Conservation (phyloP, 2,329 filamentous ascomycete genomes). For the Aspergillus nomiae region DNA sequence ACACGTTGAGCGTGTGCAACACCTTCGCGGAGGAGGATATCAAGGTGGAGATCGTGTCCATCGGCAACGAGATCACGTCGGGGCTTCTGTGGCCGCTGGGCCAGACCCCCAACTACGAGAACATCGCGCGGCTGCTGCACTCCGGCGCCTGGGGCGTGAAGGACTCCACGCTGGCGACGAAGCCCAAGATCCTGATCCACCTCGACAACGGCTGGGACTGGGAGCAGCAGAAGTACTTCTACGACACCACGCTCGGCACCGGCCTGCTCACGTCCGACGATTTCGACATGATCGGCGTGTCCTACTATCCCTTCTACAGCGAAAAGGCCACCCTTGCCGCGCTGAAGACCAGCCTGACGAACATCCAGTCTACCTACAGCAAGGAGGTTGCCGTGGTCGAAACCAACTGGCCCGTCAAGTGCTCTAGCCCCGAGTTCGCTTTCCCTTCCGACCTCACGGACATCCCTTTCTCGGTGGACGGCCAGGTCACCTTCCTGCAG, state of each 20-base stretch:
- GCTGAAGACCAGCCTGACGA: slow-evolving; percentile 58
- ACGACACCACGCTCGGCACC: slow-evolving; percentile 57
- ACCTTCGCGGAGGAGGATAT: slow-evolving; percentile 60
- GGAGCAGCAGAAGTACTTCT: slow-evolving; percentile 67
- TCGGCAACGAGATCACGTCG: slow-evolving; percentile 72
- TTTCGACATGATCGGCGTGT: slow-evolving; percentile 72
- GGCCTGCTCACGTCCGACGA: slow-evolving; percentile 56
- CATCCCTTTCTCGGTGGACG: slow-evolving; percentile 65
- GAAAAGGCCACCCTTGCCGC: slow-evolving; percentile 59
- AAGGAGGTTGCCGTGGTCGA: slow-evolving; percentile 72
- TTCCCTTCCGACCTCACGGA: slow-evolving; percentile 63
- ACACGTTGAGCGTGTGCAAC: slow-evolving; percentile 65
- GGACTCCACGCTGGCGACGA: slow-evolving; percentile 58
- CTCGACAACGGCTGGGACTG: slow-evolving; percentile 76
- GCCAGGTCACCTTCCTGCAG: slow-evolving; percentile 65
- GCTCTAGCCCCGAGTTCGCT: slow-evolving; percentile 57
- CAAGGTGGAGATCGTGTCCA: slow-evolving; percentile 63
- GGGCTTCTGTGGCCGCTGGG: slow-evolving; percentile 70
- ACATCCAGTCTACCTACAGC: slow-evolving; percentile 62
- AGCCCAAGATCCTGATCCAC: slow-evolving; percentile 73
- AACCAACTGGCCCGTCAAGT: slow-evolving; percentile 69
- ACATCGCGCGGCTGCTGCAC: slow-evolving; percentile 66
- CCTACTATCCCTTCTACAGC: slow-evolving; percentile 73
- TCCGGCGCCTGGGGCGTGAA: slow-evolving; percentile 66
- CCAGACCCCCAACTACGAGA: slow-evolving; percentile 55